Evolutionary conservation across 1,284 basidiomycete genomes (phyloP), one percentile per base, ranked within the genome.

Genomic region (Ceratobasidium sp.): DNA sequence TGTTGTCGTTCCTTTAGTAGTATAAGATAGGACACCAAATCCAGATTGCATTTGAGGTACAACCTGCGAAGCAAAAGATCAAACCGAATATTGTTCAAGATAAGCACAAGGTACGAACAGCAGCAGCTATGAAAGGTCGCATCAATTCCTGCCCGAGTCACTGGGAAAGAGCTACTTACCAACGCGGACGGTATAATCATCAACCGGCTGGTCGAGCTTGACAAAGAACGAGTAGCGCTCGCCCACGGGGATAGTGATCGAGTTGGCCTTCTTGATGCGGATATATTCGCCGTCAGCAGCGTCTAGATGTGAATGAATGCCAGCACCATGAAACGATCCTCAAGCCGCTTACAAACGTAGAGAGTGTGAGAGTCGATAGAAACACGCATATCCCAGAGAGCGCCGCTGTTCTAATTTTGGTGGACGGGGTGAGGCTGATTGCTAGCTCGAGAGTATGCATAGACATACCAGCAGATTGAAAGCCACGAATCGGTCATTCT

Each of bases 401-500:
- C 62, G 22, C 62, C 62, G 43, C 62, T 64, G 34, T 64, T 64
- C 62, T 64, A 29, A 1, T 17, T 37, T 57, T 62, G 56, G 17
- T 46, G 1, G 22, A 9, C 2, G 17, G 6, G 29, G 15, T n/a
- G 11, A 25, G 8, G 22, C 46, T 3, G 8, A 40, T 13, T 37
- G 11, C 32, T 8, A 64, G n/a, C n/a, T 2, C 19, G 13, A n/a
- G 9, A 29, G 1, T 25, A 4, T 46, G 8, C 25, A 43, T 40
- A 25, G 19, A 19, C 70, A 34, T 52, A 75, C 71, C 46, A 75
- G 43, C 19, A 75, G n/a, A 34, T 75, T 75, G 51, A 75, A 75
- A 1, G 71, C 49, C 19, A 44, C 62, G 46, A 29, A 75, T n/a
- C 51, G 25, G 17, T 75, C 61, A 17, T 51, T 34, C 19, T 64